Base-by-base conservation (phyloP, 768 basidiomycete species). In the Tylopilus subfusipes region DNA sequence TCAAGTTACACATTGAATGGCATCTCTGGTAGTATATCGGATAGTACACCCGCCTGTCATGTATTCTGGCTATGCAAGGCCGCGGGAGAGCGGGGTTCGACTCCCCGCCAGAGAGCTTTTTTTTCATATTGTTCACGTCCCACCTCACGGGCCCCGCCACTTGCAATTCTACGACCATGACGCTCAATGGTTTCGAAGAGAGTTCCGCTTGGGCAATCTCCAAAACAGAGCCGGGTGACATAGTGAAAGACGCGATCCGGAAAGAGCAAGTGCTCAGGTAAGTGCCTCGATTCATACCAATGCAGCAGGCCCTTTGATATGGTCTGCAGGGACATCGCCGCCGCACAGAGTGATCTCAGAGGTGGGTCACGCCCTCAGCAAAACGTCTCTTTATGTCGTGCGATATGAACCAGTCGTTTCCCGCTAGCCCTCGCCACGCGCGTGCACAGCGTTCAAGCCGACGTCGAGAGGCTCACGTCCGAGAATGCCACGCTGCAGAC, bases 401-500 rank as follows among this genome's bases (percentile, higher is more conserved):
- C 24, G 11, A 38, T 24, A 33, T 33, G 39, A 48, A 48, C n/a
- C 38, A 25, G 19, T 36, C 19, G 11, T 36, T 25, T 27, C 45
- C 27, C 59, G 10, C 60, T 42, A 93, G 91, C 83, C 50, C 76
- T 93, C 58, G 66, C 89, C 30, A 74, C 75, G 16, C 82, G 87
- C 56, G 84, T 86, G 3, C 82, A 87, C 58, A 72, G 74, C 27
- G 83, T 88, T 10, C 87, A 93, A 71, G 77, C 76, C 53, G 91
- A 93, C 58, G 79, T 89, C n/a, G 87, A 92, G 57, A 91, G 88
- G 68, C 76, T 93, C 21, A 72, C 77, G 2, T 87, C 89, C 5
- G 87, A 85, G 47, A 93, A 93, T 58, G 84, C 85, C 53, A 92
- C 85, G 7, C 73, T 93, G 51, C 90, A 93, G 65, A 87, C 85